Percentiles rank a stretch among this genome's conserved stretches.
These are phyloP conservation scores for Lagenidium sp. DNA, from an alignment of 352 stramenopile genomes.

Conservation along the genomic window DNA sequence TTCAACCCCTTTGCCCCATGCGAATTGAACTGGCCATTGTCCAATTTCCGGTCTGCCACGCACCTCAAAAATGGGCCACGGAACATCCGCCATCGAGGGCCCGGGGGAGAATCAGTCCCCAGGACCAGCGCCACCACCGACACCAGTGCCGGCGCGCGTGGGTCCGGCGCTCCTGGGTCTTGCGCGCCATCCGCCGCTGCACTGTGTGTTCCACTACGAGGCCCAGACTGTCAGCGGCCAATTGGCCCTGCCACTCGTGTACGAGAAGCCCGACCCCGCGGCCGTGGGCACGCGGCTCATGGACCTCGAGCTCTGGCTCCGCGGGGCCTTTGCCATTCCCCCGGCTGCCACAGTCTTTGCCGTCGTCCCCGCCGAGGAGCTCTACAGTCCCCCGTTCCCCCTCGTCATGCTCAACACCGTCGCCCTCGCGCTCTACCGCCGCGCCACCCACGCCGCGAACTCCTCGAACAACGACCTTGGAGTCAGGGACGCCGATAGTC, in stretches of 20 bases:
- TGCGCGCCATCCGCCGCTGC: slow-evolving; percentile 30
- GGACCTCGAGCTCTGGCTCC: slow-evolving; percentile 70
- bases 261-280: slow-evolving; percentile 24
- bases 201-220: slow-evolving; percentile 73
- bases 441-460: slow-evolving; percentile 26
- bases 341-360: slow-evolving; percentile 59
- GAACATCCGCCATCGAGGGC: slow-evolving; percentile 6
- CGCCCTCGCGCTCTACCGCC: slow-evolving; percentile 27
- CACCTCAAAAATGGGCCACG: slow-evolving; percentile 8
- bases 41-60: too few species aligned
- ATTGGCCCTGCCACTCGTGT: slow-evolving; percentile 60
- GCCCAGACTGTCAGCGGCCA: slow-evolving; percentile 27
- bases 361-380: slow-evolving; percentile 58
- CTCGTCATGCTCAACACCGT: slow-evolving; percentile 79
- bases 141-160: slow-evolving; percentile 1
- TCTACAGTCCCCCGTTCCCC: slow-evolving; percentile 70
- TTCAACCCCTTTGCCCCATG: too few species aligned
- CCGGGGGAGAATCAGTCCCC: too few species aligned
- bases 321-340: slow-evolving; percentile 46
- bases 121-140: too few species aligned
- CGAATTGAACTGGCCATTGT: too few species aligned
- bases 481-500: too few species aligned
- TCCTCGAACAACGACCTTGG: too few species aligned
- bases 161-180: slow-evolving; percentile 13
- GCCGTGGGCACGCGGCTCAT: slow-evolving; percentile 41